Conservation (phyloP, 2,329 filamentous ascomycete species). For the Coniochaeta ligniaria region DNA sequence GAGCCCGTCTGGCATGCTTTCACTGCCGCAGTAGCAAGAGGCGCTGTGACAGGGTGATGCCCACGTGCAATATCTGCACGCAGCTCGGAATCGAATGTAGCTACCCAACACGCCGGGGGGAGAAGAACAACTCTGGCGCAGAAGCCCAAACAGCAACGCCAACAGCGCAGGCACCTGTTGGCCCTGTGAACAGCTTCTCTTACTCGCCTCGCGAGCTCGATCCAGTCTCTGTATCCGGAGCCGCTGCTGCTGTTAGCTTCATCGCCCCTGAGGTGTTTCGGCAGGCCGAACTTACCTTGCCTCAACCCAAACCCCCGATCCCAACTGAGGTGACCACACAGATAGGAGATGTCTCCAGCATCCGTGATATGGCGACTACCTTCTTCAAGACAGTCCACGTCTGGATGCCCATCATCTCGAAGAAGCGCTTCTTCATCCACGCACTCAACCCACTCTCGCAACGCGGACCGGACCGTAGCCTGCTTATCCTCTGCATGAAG, state of each 20-base stretch:
- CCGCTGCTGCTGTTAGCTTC: slow-evolving; percentile 1
- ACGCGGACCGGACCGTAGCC: slow-evolving; percentile 13
- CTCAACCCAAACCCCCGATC: not conserved
- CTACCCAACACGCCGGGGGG: not conserved
- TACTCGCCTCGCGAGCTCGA: not conserved
- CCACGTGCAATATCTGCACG: not conserved
- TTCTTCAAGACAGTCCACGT: slow-evolving; percentile 12
- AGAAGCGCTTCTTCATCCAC: slow-evolving; percentile 13
- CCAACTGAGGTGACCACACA: not conserved
- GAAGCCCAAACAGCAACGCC: not conserved
- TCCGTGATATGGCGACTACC: slow-evolving; percentile 6
- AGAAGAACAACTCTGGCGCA: not conserved
- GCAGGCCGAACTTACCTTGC: slow-evolving; percentile 2
- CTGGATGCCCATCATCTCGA: slow-evolving; percentile 18
- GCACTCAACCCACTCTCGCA: slow-evolving; percentile 14
- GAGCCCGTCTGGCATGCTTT: slow-evolving; percentile 5
- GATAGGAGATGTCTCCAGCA: slow-evolving; percentile 1
- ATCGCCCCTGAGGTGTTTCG: slow-evolving; percentile 4
- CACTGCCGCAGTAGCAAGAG: not conserved
- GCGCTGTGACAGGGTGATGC: not conserved
- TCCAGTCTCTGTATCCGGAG: not conserved
- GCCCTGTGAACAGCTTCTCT: not conserved
- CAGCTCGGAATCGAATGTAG: not conserved
- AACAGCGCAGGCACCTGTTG: too few relatives aligned
- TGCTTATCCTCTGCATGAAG: slow-evolving; percentile 22